Conservation (phyloP, 2,329 filamentous ascomycete genomes). For the Aspergillus sp. region DNA sequence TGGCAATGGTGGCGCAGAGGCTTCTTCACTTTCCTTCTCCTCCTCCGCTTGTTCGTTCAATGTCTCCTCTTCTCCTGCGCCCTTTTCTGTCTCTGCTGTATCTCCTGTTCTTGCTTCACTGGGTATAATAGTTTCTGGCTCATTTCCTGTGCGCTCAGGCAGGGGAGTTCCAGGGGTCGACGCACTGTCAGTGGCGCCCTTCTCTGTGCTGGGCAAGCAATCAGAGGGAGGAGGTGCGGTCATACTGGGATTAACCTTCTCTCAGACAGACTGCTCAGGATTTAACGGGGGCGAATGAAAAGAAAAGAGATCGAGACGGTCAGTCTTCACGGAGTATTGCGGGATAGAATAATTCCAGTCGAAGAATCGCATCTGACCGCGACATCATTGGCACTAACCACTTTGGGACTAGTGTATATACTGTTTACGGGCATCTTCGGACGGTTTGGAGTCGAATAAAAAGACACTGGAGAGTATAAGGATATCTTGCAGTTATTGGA, state of each 20-base stretch:
- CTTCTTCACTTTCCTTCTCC: slow-evolving; percentile 12
- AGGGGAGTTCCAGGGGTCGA: slow-evolving; percentile 1
- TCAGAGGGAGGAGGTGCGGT: slow-evolving; percentile 1
- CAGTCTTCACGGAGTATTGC: too few relatives aligned
- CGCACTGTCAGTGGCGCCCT: slow-evolving; percentile 5
- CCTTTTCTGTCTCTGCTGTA: slow-evolving; percentile 46
- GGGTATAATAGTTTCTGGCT: background rate
- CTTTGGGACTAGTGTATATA: background rate
- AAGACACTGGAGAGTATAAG: too few relatives aligned
- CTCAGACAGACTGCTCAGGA: background rate
- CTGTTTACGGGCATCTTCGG: background rate
- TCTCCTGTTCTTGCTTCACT: too few relatives aligned
- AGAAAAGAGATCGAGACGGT: too few relatives aligned
- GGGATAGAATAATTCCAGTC: background rate
- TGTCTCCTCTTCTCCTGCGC: slow-evolving; percentile 7
- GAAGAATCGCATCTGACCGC: background rate
- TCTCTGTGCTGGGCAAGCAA: background rate
- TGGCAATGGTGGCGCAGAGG: slow-evolving; percentile 36
- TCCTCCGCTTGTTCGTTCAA: slow-evolving; percentile 16
- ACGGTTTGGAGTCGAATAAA: too few relatives aligned
- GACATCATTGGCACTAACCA: background rate
- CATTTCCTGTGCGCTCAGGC: background rate
- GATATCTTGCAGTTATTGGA: too few relatives aligned
- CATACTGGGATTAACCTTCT: slow-evolving; percentile 11
- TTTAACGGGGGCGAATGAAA: too few relatives aligned